A percentile compares a stretch with the other conserved stretches of the same genome.
Conservation (phyloP, 179 eudicot species). For the Camellia oleifera region DNA sequence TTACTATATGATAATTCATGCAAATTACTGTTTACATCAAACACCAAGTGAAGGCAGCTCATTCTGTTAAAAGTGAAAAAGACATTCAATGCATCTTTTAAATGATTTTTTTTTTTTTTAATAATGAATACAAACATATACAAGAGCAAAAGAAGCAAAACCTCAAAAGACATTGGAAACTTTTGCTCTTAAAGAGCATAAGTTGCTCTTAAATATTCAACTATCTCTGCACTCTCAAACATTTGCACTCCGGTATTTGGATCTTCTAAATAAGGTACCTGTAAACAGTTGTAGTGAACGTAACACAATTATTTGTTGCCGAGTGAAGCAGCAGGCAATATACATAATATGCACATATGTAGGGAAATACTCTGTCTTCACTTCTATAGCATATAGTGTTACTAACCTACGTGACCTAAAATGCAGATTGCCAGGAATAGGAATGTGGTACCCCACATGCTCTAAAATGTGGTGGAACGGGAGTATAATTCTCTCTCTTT, state of each 20-base stretch:
- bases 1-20: neutral
- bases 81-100: neutral
- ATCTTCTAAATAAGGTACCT: conserved; percentile 95
- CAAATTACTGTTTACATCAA: conserved; percentile 7
- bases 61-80: neutral
- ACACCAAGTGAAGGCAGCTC: conserved; percentile 3
- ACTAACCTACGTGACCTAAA: no score
- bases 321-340: neutral
- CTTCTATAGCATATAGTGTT: neutral
- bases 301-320: neutral
- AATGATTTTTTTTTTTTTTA: neutral
- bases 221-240: conserved; percentile 95
- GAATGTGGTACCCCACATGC: no score
- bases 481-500: neutral
- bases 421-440: no score
- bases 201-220: conserved; percentile 80
- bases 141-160: conserved; percentile 6
- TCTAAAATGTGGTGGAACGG: neutral
- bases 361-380: neutral
- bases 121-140: neutral
- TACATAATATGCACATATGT: neutral
- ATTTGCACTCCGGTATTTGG: conserved; percentile 92
- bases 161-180: neutral
- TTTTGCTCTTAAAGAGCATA: conserved; percentile 48
- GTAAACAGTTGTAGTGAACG: conserved; percentile 15